phyloP scores from a whole-genome alignment of 2,329 filamentous ascomycete species.

The Penicillium palitans region DNA sequence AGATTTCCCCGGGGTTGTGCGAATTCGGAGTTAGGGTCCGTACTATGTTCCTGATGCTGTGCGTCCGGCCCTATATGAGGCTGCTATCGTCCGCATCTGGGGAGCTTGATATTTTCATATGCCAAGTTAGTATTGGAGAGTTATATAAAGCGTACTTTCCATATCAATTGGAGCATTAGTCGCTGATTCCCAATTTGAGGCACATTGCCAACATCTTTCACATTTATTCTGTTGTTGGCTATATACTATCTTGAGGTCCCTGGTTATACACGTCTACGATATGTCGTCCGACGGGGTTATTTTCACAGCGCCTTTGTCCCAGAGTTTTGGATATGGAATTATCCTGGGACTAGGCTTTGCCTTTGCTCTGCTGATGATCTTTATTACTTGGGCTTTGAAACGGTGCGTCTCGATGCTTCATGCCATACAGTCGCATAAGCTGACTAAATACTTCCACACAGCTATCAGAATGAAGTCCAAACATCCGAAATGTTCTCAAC shows the following conservation, averaged over 20 bases:
- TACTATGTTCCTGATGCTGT: not conserved
- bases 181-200: not conserved
- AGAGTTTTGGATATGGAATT: conserved; percentile 75
- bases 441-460: conserved; percentile 21
- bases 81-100: not conserved
- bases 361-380: conserved; percentile 74
- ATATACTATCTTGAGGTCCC: not conserved
- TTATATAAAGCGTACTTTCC: not conserved
- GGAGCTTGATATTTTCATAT: not conserved
- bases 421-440: not conserved
- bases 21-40: conserved; percentile 24
- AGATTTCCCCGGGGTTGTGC: conserved; percentile 6
- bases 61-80: conserved; percentile 1
- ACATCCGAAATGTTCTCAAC: conserved; percentile 93
- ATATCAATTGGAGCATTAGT: not conserved
- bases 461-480: conserved; percentile 71
- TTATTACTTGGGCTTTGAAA: conserved; percentile 69
- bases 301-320: conserved; percentile 43
- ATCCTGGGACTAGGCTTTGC: conserved; percentile 71
- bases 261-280: not conserved
- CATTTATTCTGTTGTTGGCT: not conserved
- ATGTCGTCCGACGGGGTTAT: conserved; percentile 25
- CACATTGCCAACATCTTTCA: not conserved
- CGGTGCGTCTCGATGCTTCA: conserved; percentile 41
- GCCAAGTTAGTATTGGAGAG: not conserved